phyloP scores from a whole-genome alignment of 495 filamentous ascomycete genomes.

The Neurospora sp. region DNA sequence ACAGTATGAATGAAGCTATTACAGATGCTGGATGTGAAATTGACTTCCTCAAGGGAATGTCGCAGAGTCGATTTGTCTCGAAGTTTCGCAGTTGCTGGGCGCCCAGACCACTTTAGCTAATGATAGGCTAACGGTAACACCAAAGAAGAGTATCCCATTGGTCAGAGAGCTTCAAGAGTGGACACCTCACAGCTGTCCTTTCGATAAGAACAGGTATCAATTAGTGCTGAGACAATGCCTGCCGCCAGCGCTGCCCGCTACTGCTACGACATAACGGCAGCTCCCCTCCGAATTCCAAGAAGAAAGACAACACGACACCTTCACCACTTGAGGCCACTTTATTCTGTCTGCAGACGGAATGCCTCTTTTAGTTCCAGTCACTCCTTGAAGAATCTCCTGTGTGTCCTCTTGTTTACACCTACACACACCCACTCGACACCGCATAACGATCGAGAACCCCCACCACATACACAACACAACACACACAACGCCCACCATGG shows the following conservation, averaged over 20 bases:
- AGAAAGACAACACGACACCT: neutral
- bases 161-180: neutral
- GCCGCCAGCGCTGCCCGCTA: neutral
- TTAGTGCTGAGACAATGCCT: neutral
- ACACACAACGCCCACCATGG: conserved; percentile 29
- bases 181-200: conserved; percentile 25
- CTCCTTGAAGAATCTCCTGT: neutral
- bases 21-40: neutral
- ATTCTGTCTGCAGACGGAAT: neutral
- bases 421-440: conserved; percentile 11
- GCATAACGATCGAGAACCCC: conserved; percentile 2
- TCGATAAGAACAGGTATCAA: conserved; percentile 20
- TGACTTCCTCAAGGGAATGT: neutral
- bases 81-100: neutral
- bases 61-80: neutral
- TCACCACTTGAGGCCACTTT: neutral
- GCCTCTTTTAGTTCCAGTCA: neutral
- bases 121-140: neutral
- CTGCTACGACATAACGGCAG: neutral
- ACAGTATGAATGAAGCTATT: neutral
- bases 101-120: neutral
- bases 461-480: conserved; percentile 5
- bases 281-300: neutral
- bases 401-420: neutral
- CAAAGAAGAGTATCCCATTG: neutral